Evolutionary conservation across 331 rosid genomes (phyloP).

Genomic region (Prunus yedoensis): DNA sequence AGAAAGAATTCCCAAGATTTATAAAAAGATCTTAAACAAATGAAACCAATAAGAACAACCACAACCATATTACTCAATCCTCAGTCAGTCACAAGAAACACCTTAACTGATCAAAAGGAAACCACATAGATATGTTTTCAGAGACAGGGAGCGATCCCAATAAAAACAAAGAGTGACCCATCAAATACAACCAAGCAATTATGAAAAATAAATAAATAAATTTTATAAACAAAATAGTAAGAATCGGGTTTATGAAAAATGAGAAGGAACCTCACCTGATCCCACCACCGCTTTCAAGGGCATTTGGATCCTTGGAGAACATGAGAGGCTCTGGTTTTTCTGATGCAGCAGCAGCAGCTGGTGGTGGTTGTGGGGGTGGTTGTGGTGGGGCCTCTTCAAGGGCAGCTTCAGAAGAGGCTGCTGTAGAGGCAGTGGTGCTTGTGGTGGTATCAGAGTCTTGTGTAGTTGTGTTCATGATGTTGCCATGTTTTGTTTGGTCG

Average conservation of each 20-base stretch:
- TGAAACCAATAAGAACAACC: neutral
- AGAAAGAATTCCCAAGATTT: neutral
- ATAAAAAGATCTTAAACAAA: neutral
- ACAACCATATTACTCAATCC: too few relatives aligned
- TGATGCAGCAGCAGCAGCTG: neutral
- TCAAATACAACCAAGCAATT: neutral
- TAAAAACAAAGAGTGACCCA: neutral
- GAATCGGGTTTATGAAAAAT: neutral
- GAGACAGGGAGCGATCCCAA: neutral
- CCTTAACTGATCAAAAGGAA: neutral
- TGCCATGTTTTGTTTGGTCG: neutral
- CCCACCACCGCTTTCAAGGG: constrained; percentile 78
- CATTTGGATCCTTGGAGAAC: constrained; percentile 55
- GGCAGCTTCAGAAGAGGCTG: constrained; percentile 15
- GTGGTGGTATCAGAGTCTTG: constrained; percentile 1
- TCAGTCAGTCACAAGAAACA: too few relatives aligned
- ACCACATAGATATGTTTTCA: neutral
- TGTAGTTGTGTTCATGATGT: constrained; percentile 13
- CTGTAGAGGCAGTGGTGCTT: constrained; percentile 5
- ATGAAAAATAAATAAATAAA: neutral
- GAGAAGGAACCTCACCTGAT: constrained; percentile 40
- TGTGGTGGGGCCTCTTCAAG: constrained; percentile 12
- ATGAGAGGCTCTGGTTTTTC: constrained; percentile 35
- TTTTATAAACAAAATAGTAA: neutral
- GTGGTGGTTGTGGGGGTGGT: constrained; percentile 18